phyloP scores from a whole-genome alignment of 108 stramenopile genomes.

The Skeletonema tropicum region DNA sequence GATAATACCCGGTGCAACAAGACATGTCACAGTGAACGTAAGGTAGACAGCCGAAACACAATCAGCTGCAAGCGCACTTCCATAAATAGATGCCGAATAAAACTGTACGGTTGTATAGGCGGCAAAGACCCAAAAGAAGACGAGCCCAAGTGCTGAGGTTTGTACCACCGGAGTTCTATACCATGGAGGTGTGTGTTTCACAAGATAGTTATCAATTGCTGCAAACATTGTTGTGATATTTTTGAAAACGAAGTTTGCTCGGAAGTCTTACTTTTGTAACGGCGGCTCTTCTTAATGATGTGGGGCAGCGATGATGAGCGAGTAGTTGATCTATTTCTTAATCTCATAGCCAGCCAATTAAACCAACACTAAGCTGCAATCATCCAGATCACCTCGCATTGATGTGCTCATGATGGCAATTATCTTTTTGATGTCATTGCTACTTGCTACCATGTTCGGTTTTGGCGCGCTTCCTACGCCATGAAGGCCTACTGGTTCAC shows the following conservation, averaged over 20 bases:
- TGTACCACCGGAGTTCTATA: constrained; percentile 43
- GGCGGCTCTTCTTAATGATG: not conserved
- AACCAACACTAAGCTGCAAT: too few relatives aligned
- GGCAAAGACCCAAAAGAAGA: constrained; percentile 63
- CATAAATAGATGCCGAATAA: constrained; percentile 50
- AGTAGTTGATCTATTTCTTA: not conserved
- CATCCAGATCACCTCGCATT: too few relatives aligned
- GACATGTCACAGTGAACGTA: constrained; percentile 46
- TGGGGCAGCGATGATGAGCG: not conserved
- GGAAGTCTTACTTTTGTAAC: not conserved
- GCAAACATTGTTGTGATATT: constrained; percentile 8
- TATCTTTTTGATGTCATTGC: too few relatives aligned
- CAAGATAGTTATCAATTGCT: constrained; percentile 15
- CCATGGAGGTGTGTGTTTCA: constrained; percentile 31
- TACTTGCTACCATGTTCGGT: too few relatives aligned
- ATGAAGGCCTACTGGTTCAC: too few relatives aligned
- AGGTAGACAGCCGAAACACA: constrained; percentile 43
- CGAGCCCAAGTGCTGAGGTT: constrained; percentile 41
- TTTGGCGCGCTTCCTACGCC: too few relatives aligned
- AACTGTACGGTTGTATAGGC: constrained; percentile 64
- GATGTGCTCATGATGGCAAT: too few relatives aligned
- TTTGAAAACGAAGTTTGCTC: not conserved
- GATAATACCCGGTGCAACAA: constrained; percentile 46
- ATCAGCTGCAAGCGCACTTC: constrained; percentile 44
- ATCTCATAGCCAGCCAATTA: not conserved